phyloP scores from a whole-genome alignment of 2,329 filamentous ascomycete species.

The Xylariomycetidae sp. region DNA sequence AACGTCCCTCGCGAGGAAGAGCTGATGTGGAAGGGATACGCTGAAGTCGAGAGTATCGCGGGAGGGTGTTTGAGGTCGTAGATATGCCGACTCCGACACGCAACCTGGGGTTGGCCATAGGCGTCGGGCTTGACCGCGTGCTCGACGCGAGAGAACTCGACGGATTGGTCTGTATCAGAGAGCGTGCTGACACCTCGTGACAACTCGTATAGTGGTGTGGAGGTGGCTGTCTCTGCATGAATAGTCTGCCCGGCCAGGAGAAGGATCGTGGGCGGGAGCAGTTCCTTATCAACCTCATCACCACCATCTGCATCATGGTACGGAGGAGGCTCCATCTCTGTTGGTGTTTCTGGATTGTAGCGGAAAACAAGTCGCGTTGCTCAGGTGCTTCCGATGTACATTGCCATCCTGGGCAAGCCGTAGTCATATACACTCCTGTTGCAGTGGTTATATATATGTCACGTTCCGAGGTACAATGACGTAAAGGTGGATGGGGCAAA shows the following conservation, averaged over 20 bases:
- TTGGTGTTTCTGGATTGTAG: no score
- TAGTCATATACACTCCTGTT: no score
- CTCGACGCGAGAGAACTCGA: constrained; percentile 8
- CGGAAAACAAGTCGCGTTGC: no score
- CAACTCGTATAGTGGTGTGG: constrained; percentile 20
- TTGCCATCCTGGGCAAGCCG: no score
- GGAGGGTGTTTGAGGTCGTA: constrained; percentile 7
- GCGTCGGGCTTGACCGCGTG: constrained; percentile 1
- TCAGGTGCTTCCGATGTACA: no score
- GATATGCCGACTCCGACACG: constrained; percentile 2
- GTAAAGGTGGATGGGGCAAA: no score
- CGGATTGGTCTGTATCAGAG: constrained; percentile 6
- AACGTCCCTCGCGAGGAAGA: constrained; percentile 4
- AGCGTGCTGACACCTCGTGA: constrained; percentile 7
- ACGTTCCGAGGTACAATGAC: no score
- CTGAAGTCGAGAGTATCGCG: constrained; percentile 2
- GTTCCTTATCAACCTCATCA: no score
- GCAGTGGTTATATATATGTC: no score
- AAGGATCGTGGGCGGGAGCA: constrained; percentile 9
- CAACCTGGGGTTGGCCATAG: neutral
- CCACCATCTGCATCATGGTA: no score
- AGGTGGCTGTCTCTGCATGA: constrained; percentile 20
- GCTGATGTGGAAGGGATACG: constrained; percentile 1
- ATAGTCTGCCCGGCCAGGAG: constrained; percentile 45
- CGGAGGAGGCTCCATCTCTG: no score